phyloP scores from a whole-genome alignment of 352 stramenopile genomes.

The Globisporangium yorkense region DNA sequence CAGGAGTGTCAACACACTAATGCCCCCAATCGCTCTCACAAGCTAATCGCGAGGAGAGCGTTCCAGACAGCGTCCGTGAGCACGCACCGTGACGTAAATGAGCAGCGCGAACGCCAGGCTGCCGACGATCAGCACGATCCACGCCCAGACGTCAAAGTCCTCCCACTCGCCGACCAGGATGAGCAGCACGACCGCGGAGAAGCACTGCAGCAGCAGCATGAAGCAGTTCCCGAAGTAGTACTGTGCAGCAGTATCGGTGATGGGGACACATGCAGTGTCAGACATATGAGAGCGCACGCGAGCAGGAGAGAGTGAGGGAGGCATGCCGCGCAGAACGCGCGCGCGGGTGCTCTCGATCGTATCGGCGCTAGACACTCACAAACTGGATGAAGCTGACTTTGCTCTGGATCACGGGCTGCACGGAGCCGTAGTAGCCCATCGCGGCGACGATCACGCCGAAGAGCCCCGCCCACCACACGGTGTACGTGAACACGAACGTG shows the following conservation, averaged over 20 bases:
- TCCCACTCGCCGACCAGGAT: constrained; percentile 77
- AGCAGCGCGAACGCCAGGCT: constrained; percentile 62
- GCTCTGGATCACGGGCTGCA: constrained; percentile 80
- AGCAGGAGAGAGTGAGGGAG: no score
- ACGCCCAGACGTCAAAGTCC: constrained; percentile 68
- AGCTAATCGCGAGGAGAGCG: not conserved
- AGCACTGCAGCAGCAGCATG: constrained; percentile 68
- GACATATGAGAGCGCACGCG: not conserved
- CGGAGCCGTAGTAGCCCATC: constrained; percentile 80
- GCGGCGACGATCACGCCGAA: constrained; percentile 72
- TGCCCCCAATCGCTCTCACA: not conserved
- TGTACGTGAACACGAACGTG: constrained; percentile 80
- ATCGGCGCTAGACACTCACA: not conserved
- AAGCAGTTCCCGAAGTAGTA: constrained; percentile 88
- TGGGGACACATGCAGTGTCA: no score
- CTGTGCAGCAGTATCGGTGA: constrained; percentile 15
- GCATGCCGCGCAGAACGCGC: no score
- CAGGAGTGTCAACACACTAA: not conserved
- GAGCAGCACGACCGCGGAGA: constrained; percentile 68
- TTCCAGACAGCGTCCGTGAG: not conserved
- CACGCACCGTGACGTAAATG: constrained; percentile 58
- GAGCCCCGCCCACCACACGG: constrained; percentile 73
- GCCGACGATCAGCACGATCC: constrained; percentile 62
- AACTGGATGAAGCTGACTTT: constrained; percentile 88
- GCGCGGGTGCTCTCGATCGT: no score